Base-by-base conservation (phyloP, 257 asterid genomes). In the Solanum lycopersicoides region DNA sequence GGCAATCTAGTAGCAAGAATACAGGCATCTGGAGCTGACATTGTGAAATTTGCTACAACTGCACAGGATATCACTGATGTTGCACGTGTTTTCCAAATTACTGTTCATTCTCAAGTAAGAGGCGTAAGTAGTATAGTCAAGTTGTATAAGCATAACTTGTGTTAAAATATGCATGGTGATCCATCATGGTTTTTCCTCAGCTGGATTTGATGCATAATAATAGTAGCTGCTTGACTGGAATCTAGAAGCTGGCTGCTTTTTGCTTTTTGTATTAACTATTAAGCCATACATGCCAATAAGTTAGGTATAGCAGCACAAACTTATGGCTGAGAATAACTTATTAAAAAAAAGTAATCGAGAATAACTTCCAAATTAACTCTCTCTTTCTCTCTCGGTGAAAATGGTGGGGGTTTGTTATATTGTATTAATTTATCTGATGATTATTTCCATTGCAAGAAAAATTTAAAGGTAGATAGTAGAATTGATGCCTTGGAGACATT, bases 11-110 rank as follows among this genome's bases (percentile, higher is more conserved):
- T 96, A 47, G 98, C 98, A 75, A 91, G 94, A 87, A 97, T 97
- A 90, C 99, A 96, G 92, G 98, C 96, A 87, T 91, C 95, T 74
- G 99, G 99, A 65, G 99, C 99, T 23, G 99, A 97, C 94, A 93
- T 97, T 12, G 97, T 97, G 87, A 96, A 97, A 91, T 91, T 97
- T 86, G 99, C 99, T 75, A 97, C 99, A 68, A 96, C 99, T 47
- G 98, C 99, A 79, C 80, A 83, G 87, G 98, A 96, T 90, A 92
- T 97, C 92, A 94, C 96, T 0, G 99, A 97, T 77, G 98, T 93
- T 21, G 98, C 98, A 12, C 96, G 99, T 86, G 95, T 97, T 86
- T 93, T 97, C 83, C 95, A 96, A 90, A 94, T 97, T 84, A 92
- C 95, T 15, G 98, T 96, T 74, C 99, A 97, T 92, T 95, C 93